A percentile compares a stretch with the other conserved stretches of the same genome.
Evolutionary conservation across 805 yeast species (phyloP).

Genomic region (Metschnikowia santaceciliae): DNA sequence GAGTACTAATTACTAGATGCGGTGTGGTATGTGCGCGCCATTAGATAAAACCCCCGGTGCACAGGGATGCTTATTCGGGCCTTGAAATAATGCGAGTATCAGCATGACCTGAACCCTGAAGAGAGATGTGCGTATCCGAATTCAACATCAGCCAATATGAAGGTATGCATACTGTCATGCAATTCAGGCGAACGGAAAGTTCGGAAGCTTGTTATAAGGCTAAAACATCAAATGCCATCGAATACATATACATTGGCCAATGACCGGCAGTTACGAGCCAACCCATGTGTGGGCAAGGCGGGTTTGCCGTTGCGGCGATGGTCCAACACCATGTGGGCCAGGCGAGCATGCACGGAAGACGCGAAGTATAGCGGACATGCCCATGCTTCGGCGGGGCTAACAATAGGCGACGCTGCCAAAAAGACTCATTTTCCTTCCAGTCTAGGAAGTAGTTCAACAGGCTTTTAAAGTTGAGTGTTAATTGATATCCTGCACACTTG

Average conservation of each 20-base stretch:
- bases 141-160: neutral
- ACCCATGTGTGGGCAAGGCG: neutral
- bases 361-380: neutral
- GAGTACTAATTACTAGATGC: neutral
- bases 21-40: neutral
- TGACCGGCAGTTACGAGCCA: neutral
- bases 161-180: neutral
- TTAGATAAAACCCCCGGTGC: neutral
- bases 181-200: too few species aligned
- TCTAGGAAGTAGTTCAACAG: neutral
- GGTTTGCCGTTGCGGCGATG: neutral
- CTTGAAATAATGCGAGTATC: neutral
- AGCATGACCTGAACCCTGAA: neutral
- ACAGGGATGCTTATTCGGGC: neutral
- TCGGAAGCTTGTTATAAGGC: too few species aligned
- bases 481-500: neutral
- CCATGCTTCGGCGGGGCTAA: neutral
- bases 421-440: neutral
- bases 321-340: neutral
- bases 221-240: too few species aligned
- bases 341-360: neutral
- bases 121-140: neutral
- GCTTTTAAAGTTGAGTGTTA: neutral
- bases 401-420: neutral
- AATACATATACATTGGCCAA: neutral